These are phyloP conservation scores for Suillus alpinus DNA, from an alignment of 768 basidiomycete genomes.

Conservation along the genomic window DNA sequence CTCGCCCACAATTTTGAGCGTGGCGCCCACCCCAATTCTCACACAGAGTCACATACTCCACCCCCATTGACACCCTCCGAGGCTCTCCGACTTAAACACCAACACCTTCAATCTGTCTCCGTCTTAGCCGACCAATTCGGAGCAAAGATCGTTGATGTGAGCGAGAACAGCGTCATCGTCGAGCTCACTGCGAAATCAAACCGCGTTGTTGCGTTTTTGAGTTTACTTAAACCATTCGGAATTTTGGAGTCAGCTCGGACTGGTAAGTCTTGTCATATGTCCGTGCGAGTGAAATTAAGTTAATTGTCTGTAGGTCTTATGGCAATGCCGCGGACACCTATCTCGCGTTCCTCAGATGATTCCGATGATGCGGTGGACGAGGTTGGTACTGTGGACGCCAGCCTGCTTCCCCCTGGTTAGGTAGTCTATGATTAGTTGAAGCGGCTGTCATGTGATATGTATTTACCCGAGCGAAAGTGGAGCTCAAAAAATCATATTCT, in stretches of 20 bases:
- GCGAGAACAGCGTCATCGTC: slow-evolving; percentile 91
- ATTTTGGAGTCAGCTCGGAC: slow-evolving; percentile 93
- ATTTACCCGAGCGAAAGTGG: background rate
- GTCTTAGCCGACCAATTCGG: slow-evolving; percentile 85
- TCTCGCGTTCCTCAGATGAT: slow-evolving; percentile 55
- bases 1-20: slow-evolving; percentile 81
- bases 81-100: slow-evolving; percentile 85
- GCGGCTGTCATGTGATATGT: background rate
- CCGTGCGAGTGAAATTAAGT: background rate
- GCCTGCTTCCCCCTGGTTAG: slow-evolving; percentile 92
- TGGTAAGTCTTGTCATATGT: slow-evolving; percentile 48
- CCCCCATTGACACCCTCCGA: slow-evolving; percentile 67
- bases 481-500: no score
- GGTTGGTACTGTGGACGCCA: slow-evolving; percentile 74
- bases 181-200: slow-evolving; percentile 92
- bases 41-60: slow-evolving; percentile 10
- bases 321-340: slow-evolving; percentile 98
- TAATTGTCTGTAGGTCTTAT: slow-evolving; percentile 64
- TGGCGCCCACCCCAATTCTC: slow-evolving; percentile 38
- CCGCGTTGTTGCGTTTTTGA: slow-evolving; percentile 91
- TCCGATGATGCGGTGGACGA: slow-evolving; percentile 55
- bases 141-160: slow-evolving; percentile 91
- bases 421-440: background rate
- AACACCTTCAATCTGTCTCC: slow-evolving; percentile 85
- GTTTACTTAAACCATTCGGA: slow-evolving; percentile 89